Percentiles rank a stretch among this genome's conserved stretches.
Conservation (phyloP, 257 asterid species). For the Petunia axillaris region DNA sequence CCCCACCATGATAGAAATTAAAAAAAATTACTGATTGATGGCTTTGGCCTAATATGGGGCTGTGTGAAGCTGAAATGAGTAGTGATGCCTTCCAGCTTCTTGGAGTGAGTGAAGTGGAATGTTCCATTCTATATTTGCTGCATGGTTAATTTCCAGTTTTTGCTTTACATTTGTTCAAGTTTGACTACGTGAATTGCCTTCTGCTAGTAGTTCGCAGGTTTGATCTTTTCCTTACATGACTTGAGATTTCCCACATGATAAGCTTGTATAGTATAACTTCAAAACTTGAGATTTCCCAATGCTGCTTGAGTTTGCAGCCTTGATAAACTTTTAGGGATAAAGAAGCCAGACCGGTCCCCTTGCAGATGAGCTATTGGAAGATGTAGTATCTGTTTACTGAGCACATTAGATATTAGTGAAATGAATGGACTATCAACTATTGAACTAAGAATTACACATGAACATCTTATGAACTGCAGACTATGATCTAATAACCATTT, state of each 20-base stretch:
- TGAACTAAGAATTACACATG: background rate
- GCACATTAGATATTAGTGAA: background rate
- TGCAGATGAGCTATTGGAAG: no score
- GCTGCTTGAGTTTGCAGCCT: no score
- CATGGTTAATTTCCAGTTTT: slow-evolving; percentile 41
- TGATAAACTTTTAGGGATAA: no score
- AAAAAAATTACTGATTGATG: slow-evolving; percentile 86
- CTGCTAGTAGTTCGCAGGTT: no score
- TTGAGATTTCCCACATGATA: no score
- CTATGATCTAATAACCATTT: background rate
- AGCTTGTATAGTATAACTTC: no score
- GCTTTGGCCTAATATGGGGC: slow-evolving; percentile 74
- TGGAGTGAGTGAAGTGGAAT: slow-evolving; percentile 83
- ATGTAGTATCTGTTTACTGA: background rate
- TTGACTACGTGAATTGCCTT: no score
- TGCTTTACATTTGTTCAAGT: background rate
- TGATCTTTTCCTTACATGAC: no score
- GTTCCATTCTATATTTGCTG: slow-evolving; percentile 72
- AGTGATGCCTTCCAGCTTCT: slow-evolving; percentile 78
- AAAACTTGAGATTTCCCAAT: no score
- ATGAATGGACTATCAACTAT: background rate
- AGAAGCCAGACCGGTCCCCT: no score
- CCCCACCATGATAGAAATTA: no score
- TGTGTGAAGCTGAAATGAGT: slow-evolving; percentile 90
- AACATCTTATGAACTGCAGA: background rate